Conservation (phyloP, 805 yeast genomes). For the Wickerhamomyces queroliae region DNA sequence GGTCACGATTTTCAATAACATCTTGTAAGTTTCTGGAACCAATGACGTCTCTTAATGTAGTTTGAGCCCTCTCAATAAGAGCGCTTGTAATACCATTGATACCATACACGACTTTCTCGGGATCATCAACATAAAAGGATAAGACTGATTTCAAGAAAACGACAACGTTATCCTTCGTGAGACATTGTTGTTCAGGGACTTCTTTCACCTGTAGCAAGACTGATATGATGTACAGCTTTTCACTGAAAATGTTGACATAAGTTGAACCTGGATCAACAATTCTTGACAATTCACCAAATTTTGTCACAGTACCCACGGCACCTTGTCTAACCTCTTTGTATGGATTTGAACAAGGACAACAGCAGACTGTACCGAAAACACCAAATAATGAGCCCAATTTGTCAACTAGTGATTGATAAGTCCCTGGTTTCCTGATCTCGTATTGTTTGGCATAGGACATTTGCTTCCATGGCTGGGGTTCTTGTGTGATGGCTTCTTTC, state of each 20-base stretch:
- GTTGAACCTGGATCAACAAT: constrained; percentile 66
- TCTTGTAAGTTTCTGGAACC: constrained; percentile 65
- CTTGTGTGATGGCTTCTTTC: no score
- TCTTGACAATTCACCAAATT: constrained; percentile 59
- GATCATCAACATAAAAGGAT: constrained; percentile 61
- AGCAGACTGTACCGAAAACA: constrained; percentile 29
- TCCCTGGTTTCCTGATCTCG: no score
- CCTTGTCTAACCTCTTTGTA: constrained; percentile 60
- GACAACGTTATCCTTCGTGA: constrained; percentile 66
- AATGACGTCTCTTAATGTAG: constrained; percentile 66
- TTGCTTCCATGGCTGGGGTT: no score
- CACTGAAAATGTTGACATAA: constrained; percentile 61
- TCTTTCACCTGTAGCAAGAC: constrained; percentile 56
- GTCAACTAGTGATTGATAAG: no score
- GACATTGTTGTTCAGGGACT: constrained; percentile 60
- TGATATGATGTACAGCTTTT: constrained; percentile 42
- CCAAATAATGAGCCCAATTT: no score
- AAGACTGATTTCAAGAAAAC: constrained; percentile 60
- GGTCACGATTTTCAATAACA: constrained; percentile 67
- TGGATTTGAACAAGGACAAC: constrained; percentile 49
- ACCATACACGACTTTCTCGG: constrained; percentile 59
- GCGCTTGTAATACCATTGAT: constrained; percentile 50
- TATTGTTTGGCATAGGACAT: no score
- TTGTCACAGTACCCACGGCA: constrained; percentile 60
- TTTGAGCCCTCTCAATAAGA: constrained; percentile 61